Evolutionary conservation across 805 yeast genomes (phyloP), one percentile per base, ranked within the genome.

Genomic region (Teunomyces gatunensis): DNA sequence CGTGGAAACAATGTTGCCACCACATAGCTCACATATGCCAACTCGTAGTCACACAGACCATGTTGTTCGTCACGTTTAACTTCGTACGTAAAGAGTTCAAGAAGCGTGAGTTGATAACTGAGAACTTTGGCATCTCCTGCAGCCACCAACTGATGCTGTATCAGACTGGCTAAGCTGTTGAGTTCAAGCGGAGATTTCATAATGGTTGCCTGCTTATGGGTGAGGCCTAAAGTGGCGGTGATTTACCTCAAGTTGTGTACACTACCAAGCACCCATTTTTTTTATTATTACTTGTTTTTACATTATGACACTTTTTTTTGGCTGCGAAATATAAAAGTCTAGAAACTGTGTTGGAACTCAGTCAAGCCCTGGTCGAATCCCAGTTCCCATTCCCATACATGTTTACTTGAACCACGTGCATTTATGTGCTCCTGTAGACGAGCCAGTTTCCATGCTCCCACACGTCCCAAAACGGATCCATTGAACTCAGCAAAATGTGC

Each of bases 321-420:
- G 39, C 25, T 43, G 45, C 30, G 25, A n/a, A 25, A 33, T 21
- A 21, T 20, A 5, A 21, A 21, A 21, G 6, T 6, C 40, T 21
- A 37, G 5, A 34, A 11, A 25, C 39, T 32, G 20, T 34, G 21
- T 12, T 18, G 29, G 35, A 75, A 83, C 43, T 73, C 73, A 32
- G 65, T 63, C 29, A 80, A 54, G 0, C 89, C 97, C 41, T 78
- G 77, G 43, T 79, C 80, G 58, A 80, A 90, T 0, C 96, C 97
- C 55, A 86, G 95, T 23, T 85, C 89, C 86, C 89, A 92, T 65
- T 87, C 96, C 96, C 97, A 92, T 45, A 82, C 47, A 59, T 74
- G 78, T 11, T 71, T 71, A 55, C 84, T 76, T 5, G 68, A 56
- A 5, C 94, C 94, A 52, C 79, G 76, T 6, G 65, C 60, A 9